A percentile compares a stretch with the other conserved stretches of the same genome.
phyloP scores from a whole-genome alignment of 805 yeast genomes.

The Candida sakaeoensis region DNA sequence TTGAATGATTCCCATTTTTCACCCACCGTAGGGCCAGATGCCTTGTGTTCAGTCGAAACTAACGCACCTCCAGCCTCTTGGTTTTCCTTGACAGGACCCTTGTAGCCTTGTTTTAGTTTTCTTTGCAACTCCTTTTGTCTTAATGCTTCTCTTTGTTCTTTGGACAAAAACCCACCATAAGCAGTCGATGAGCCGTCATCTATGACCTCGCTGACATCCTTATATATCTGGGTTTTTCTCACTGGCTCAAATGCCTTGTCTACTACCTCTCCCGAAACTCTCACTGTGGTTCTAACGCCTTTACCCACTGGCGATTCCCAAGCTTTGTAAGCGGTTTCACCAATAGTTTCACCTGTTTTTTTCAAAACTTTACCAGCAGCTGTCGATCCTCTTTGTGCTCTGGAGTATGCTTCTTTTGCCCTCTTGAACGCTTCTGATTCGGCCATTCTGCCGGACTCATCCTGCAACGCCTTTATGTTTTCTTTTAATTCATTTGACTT shows the following conservation, averaged over 20 bases:
- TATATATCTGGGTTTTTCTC: constrained; percentile 82
- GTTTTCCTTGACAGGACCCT: constrained; percentile 68
- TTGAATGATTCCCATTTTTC: constrained; percentile 65
- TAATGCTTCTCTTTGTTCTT: constrained; percentile 73
- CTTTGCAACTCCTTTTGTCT: constrained; percentile 50
- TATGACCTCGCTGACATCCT: constrained; percentile 81
- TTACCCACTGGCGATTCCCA: constrained; percentile 96
- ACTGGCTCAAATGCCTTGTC: constrained; percentile 92
- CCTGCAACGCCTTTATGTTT: constrained; percentile 89
- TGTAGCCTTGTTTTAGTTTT: constrained; percentile 57
- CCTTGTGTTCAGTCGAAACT: constrained; percentile 76
- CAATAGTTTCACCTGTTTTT: constrained; percentile 92
- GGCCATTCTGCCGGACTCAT: constrained; percentile 90
- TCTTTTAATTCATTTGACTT: constrained; percentile 87
- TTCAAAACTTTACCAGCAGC: constrained; percentile 71
- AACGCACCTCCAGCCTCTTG: constrained; percentile 80
- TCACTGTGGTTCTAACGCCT: constrained; percentile 83
- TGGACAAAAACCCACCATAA: constrained; percentile 89
- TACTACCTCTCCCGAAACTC: constrained; percentile 76
- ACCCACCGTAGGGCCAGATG: constrained; percentile 63
- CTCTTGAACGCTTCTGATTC: constrained; percentile 90
- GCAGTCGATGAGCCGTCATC: constrained; percentile 87
- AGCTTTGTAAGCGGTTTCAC: constrained; percentile 82
- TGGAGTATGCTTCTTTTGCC: constrained; percentile 89
- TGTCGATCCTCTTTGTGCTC: constrained; percentile 69